Evolutionary conservation across 148 eudicot genomes (phyloP), one percentile per base, ranked within the genome.

Genomic region (Rhododendron williamsianum): DNA sequence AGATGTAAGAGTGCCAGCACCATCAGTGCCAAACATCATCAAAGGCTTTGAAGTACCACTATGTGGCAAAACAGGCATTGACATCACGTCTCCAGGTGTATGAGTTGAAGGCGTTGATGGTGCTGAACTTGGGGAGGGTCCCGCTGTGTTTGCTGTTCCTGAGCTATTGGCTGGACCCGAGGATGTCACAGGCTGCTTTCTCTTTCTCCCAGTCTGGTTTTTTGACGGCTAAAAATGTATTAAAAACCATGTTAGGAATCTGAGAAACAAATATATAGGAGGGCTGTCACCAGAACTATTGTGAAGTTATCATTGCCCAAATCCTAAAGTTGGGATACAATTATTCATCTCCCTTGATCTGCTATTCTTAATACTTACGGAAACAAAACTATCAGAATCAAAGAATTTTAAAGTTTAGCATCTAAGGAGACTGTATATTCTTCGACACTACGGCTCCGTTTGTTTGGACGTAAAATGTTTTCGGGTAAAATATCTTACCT

Each of bases 101-200:
- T 95, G 99, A 82, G 97, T 95, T 78, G 99, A 96, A 48, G 99
- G 99, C 35, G 98, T 94, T 69, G 99, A 96, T 41, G 98, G 98
- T 72, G 98, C 98, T 45, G 98, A 95, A 90, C 97, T 92, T 82
- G 96, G 98, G 72, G 98, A 95, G 13, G 98, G 99, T 41, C 99
- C 99, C 7, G 98, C 92, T 6, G 99, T 96, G 87, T 96, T 96
- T 54, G 95, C 99, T 25, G 99, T 96, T 90, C 99, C 99, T 38
- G 99, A 91, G 92, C 99, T 96, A 86, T 96, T 96, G 30, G 98
- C 98, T 77, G 98, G 99, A 33, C 98, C 99, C 7, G 98, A 96
- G 86, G 99, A 94, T 60, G 99, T 94, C 76, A 91, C 93, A 4
- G 98, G 95, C 87, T 94, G 97, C 91, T 95, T 96, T 88, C 99